These are phyloP conservation scores for Tolypocladium amazonense DNA, from an alignment of 2,329 filamentous ascomycete genomes.

Conservation along the genomic window DNA sequence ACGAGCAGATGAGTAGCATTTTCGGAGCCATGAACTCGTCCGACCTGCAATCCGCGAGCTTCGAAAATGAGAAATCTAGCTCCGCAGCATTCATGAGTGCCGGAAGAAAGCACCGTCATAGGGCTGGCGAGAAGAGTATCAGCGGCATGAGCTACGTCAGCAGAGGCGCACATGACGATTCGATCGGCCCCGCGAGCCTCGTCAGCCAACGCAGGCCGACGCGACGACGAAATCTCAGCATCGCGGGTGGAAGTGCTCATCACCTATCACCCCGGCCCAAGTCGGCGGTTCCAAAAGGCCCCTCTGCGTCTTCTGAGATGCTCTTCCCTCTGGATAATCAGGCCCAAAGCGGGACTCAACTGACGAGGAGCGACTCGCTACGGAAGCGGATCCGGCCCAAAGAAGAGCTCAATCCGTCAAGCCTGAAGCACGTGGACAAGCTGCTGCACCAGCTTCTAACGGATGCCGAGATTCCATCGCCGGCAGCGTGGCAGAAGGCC, in stretches of 20 bases:
- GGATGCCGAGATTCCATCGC: conserved; percentile 63
- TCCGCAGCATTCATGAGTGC: conserved; percentile 64
- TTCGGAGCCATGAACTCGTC: conserved; percentile 64
- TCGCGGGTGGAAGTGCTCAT: conserved; percentile 59
- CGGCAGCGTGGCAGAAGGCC: conserved; percentile 76
- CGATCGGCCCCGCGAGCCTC: conserved; percentile 42
- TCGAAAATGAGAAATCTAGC: conserved; percentile 64
- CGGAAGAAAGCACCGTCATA: conserved; percentile 63
- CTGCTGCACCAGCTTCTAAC: conserved; percentile 74
- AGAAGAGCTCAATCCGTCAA: conserved; percentile 79
- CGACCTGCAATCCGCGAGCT: conserved; percentile 51
- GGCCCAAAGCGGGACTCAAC: conserved; percentile 30
- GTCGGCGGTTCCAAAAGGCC: conserved; percentile 44
- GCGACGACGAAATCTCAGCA: conserved; percentile 73
- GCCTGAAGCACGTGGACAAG: conserved; percentile 77
- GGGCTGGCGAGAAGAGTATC: conserved; percentile 65
- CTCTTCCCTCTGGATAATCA: conserved; percentile 36
- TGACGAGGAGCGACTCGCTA: conserved; percentile 76
- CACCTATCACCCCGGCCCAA: conserved; percentile 63
- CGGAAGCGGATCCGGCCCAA: conserved; percentile 61
- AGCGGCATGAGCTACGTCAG: conserved; percentile 59
- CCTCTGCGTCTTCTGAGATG: conserved; percentile 40
- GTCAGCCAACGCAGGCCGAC: conserved; percentile 50
- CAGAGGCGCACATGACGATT: conserved; percentile 56
- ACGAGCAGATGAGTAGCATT: conserved; percentile 82